These are phyloP conservation scores for Bromus sterilis DNA, from an alignment of 176 grass and related monocot genomes.

Conservation along the genomic window DNA sequence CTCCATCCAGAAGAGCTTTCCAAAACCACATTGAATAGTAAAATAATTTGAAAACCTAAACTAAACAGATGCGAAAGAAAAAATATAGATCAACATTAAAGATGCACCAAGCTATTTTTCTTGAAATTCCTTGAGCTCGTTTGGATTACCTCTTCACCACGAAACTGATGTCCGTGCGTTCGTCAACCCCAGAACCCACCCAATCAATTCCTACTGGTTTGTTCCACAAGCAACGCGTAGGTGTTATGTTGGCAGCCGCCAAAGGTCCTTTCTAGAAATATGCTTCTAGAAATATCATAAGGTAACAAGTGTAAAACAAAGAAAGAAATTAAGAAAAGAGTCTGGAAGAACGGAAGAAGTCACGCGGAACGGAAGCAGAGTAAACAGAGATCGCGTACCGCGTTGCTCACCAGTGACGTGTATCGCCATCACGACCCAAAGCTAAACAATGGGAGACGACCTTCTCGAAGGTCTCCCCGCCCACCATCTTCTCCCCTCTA, in stretches of 20 bases:
- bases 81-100: no score
- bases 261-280: not conserved
- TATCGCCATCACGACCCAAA: not conserved
- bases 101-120: not conserved
- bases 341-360: no score
- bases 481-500: not conserved
- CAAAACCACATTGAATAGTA: no score
- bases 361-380: not conserved
- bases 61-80: no score
- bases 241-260: not conserved
- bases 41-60: no score
- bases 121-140: not conserved
- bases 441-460: not conserved
- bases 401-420: constrained; percentile 35
- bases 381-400: not conserved
- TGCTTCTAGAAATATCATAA: not conserved
- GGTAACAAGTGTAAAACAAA: not conserved
- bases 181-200: not conserved
- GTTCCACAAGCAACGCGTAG: constrained; percentile 27
- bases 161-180: not conserved
- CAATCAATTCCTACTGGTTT: constrained; percentile 7
- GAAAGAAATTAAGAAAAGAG: no score
- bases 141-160: not conserved
- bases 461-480: constrained; percentile 11
- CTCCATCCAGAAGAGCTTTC: no score